These are phyloP conservation scores for Fomitopsis betulina DNA, from an alignment of 1,284 basidiomycete genomes.

Conservation along the genomic window DNA sequence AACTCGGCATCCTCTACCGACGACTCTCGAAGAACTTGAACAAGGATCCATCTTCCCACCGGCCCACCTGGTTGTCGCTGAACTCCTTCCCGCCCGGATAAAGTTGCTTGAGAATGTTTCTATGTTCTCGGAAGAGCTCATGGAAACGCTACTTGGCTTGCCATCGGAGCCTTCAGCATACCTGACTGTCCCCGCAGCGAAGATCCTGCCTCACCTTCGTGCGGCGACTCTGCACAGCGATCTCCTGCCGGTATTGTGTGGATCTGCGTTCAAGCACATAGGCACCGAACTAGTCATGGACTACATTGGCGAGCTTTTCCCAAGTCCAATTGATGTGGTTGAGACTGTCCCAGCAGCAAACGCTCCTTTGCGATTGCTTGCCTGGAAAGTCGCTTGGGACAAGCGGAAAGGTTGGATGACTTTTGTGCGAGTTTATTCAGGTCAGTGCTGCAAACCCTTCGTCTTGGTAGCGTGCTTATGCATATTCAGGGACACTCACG, in stretches of 20 bases:
- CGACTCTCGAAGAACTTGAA: constrained; percentile 38
- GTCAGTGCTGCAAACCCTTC: constrained; percentile 32
- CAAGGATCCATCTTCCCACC: constrained; percentile 41
- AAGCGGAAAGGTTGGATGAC: constrained; percentile 86
- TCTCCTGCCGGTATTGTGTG: constrained; percentile 79
- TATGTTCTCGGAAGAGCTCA: constrained; percentile 75
- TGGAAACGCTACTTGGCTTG: constrained; percentile 63
- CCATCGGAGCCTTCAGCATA: constrained; percentile 60
- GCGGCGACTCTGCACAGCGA: constrained; percentile 61
- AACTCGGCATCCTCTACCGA: constrained; percentile 49
- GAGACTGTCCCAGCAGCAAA: constrained; percentile 40
- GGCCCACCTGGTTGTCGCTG: constrained; percentile 60
- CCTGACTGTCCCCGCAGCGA: constrained; percentile 44
- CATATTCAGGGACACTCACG: constrained; percentile 55
- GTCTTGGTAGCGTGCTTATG: constrained; percentile 4
- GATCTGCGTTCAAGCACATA: constrained; percentile 77
- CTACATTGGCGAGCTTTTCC: constrained; percentile 77
- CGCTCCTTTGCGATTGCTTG: constrained; percentile 59
- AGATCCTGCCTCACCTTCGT: constrained; percentile 63
- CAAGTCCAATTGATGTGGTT: constrained; percentile 67
- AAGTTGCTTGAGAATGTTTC: constrained; percentile 74
- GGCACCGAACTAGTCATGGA: constrained; percentile 82
- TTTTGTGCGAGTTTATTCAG: constrained; percentile 86
- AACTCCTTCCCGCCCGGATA: constrained; percentile 63
- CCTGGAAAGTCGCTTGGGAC: constrained; percentile 90